Base-by-base conservation (phyloP, 257 asterid genomes). In the Ophiorrhiza pumila region DNA sequence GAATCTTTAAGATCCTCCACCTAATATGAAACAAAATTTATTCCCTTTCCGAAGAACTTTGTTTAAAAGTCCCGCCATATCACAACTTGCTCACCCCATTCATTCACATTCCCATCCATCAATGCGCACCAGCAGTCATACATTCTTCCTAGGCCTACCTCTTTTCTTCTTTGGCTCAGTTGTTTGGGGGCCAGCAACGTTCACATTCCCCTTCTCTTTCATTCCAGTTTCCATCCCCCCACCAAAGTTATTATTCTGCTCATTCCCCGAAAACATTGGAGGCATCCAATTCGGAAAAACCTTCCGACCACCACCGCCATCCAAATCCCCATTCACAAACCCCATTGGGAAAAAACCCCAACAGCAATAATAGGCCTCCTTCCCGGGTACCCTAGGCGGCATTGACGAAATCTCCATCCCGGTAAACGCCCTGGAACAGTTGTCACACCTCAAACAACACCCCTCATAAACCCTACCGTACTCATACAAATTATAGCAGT, bases 301-400 rank as follows among this genome's bases (percentile, higher is more conserved):
- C 43, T 68, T 72, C 56, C 31, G 75, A 4, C 57, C 60, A 11
- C 72, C 84, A 31, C 42, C 79, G 3, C 47, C 59, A 14, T 71
- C 84, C 42, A 68, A 42, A 55, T 80, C 74, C 32, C 83, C 88
- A 0, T 68, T 15, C 76, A 73, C 73, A 71, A 93, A 89, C 23
- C 96, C 91, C 96, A 91, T 88, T 1, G 97, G 98, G 0, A 91
- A 93, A 57, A 91, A 85, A 0, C 96, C 98, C 96, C 94, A 93
- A 70, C 97, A 87, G 76, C 97, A 93, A 70, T 89, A 89, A 71
- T 93, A 93, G 5, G 92, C 96, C 75, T 91, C 96, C 65, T 77
- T 82, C 72, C 97, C 98, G 0, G 94, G 96, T 32, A 90, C 96
- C 68, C 71, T 9, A 4, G 96, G 97, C 52, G 98, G 98, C 91